Evolutionary conservation across 495 filamentous ascomycete genomes (phyloP).

Genomic region (Neurospora sp.): DNA sequence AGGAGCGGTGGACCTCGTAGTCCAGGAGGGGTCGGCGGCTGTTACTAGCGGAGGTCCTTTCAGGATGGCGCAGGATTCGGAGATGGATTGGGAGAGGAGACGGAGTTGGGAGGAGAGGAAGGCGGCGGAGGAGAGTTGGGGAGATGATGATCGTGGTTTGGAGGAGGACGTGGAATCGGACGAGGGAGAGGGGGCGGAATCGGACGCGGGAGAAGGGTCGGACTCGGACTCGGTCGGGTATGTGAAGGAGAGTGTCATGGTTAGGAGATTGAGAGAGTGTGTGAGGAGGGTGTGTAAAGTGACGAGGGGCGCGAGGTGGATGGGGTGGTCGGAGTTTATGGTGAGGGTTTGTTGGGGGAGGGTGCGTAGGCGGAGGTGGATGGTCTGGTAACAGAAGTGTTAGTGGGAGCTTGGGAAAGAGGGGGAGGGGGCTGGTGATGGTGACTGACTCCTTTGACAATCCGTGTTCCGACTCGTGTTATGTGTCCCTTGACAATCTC

Average conservation of each 20-base stretch:
- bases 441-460: conserved; percentile 63
- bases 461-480: conserved; percentile 65
- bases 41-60: conserved; percentile 41
- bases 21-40: conserved; percentile 26
- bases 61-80: conserved; percentile 53
- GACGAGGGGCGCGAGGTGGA: conserved; percentile 57
- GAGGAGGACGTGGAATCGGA: conserved; percentile 34
- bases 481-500: conserved; percentile 88
- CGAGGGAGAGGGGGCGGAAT: conserved; percentile 17
- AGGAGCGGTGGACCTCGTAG: conserved; percentile 25
- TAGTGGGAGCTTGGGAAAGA: background rate
- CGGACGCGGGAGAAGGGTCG: conserved; percentile 17
- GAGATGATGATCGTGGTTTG: conserved; percentile 15
- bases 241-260: conserved; percentile 57
- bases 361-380: conserved; percentile 41
- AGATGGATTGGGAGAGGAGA: conserved; percentile 63
- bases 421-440: background rate
- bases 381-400: conserved; percentile 20
- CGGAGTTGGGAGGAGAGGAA: conserved; percentile 76
- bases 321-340: conserved; percentile 46
- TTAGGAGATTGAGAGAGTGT: conserved; percentile 65
- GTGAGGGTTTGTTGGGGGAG: conserved; percentile 38
- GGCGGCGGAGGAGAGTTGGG: conserved; percentile 8
- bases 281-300: conserved; percentile 65
- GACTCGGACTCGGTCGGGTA: conserved; percentile 29